Base-by-base conservation (phyloP, 2,329 filamentous ascomycete genomes). In the Arthrobotrys entomopaga region DNA sequence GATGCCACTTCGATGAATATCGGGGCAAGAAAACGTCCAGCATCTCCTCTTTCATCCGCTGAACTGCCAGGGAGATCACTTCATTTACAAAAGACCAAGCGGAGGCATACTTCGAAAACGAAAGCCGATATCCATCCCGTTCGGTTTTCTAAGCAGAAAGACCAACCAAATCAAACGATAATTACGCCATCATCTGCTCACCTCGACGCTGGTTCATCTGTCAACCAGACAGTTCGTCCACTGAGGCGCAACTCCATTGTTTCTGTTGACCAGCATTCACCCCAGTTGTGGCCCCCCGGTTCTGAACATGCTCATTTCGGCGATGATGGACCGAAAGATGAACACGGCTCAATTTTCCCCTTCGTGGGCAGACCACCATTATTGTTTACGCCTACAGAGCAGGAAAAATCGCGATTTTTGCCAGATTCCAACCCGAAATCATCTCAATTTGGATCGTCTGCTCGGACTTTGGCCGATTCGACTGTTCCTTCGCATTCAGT, bases 341-440 rank as follows among this genome's bases (percentile, higher is more conserved):
- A 19, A 1, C 56, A 43, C 1, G 24, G 19, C 15, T 10, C 48
- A 34, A 53, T 46, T 24, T 54, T 63, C 2, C 52, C 52, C 2
- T 74, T 61, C 40, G 24, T 43, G 20, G 54, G 26, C 19, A 42
- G 63, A 26, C 61, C 70, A 0, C 49, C 63, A 8, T 48, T 64
- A 19, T 57, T 74, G 42, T 74, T 67, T 29, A 74, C 70, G 10
- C 70, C 70, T 24, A 74, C 63, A 16, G 70, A 74, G 54, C 70
- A 74, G 42, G 70, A 74, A 15, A 61, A 63, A n/a, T 63, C 56
- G 6, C 42, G 70, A 20, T 67, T 74, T 20, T 11, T 52, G 0
- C 15, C 22, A 16, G 58, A 59, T 8, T 52, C 46, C 2, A 40
- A 64, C 43, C 26, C 34, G 22, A 24, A 19, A 1, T 26, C 8